Evolutionary conservation across 352 stramenopile genomes (phyloP), one percentile per base, ranked within the genome.

Genomic region (Globisporangium carolinianum): DNA sequence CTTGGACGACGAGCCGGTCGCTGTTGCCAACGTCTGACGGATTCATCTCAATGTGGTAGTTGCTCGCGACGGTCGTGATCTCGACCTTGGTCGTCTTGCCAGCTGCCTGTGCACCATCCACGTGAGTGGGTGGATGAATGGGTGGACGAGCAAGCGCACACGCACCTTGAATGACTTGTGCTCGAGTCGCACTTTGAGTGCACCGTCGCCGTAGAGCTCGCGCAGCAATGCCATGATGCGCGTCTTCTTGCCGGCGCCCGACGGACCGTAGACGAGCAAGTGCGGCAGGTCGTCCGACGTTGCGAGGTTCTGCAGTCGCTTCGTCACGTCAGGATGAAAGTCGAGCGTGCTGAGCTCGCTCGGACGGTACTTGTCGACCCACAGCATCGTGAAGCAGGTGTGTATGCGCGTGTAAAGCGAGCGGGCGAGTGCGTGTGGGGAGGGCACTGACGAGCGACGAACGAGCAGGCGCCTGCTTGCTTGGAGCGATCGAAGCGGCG

Each of bases 11-110:
- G 51, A 96, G 96, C 8, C 95, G 88, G 78, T 99, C 97, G 69
- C 97, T 97, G 51, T 87, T 95, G 24, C 97, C 97, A 32, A 91
- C 97, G 69, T 99, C 97, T 48, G 88, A 97, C 46, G 97, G 96
- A 65, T 97, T 98, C 77, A 99, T 97, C 75, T 99, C 97, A 51
- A 99, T 98, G 75, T 99, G 97, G 75, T 98, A 99, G 71, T 98
- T 98, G 73, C 82, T 98, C 18, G 89, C 93, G 11, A 99, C 87
- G 43, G 97, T 98, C 51, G 97, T 99, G 53, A 99, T 96, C 62
- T 99, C 97, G 15, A 99, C 88, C 12, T 93, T 96, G 0, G 88
- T 83, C 45, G 94, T 95, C 18, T 90, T 95, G 24, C 74, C 73
- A 2, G 78, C 68, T 43, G 67, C 55, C 69, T 72, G 11, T 14